Evolutionary conservation across 306 rosid genomes (phyloP), one percentile per base, ranked within the genome.

Genomic region (Fagus crenata): DNA sequence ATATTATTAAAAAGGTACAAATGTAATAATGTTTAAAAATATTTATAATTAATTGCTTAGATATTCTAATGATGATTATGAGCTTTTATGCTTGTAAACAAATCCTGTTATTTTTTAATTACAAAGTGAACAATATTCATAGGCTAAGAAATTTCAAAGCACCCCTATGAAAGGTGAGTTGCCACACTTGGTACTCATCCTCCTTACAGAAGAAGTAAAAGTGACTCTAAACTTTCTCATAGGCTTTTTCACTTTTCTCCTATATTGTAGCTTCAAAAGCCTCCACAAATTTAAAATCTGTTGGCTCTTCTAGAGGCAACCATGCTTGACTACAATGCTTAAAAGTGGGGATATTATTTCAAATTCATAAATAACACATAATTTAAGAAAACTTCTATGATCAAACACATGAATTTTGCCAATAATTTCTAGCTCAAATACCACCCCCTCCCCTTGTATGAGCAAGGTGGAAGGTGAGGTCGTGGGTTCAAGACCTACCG

Each of bases 61-160:
- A 49, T 37, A 37, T 3, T 28, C 18, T 9, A 67, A 17, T 6
- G 71, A 67, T 67, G 71, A 22, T 63, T 36, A 3, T 39, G 71
- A 67, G 11, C 8, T 67, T 67, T 17, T 36, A 63, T 13, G n/a
- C 2, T 6, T 14, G 9, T 17, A 36, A 58, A 67, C 49, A 67
- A 37, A 67, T 39, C 49, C 14, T 39, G 6, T 17, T 15, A 15
- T 67, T 67, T 65, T 15, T 37, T 6, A 1, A 40, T 39, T 33
- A n/a, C 6, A 17, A 39, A 2, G 28, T 67, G 18, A 37, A n/a
- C 71, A 7, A 67, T 67, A 37, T n/a, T n/a, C 13, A 67, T 37
- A 67, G n/a, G 28, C 71, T 67, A 67, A 36, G 69, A 64, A 63
- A 64, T 36, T 64, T 15, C 18, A 60, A 32, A 32, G 39, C 36